Base-by-base conservation (phyloP, 1,284 basidiomycete genomes). In the Lignosus rhinocerotis region DNA sequence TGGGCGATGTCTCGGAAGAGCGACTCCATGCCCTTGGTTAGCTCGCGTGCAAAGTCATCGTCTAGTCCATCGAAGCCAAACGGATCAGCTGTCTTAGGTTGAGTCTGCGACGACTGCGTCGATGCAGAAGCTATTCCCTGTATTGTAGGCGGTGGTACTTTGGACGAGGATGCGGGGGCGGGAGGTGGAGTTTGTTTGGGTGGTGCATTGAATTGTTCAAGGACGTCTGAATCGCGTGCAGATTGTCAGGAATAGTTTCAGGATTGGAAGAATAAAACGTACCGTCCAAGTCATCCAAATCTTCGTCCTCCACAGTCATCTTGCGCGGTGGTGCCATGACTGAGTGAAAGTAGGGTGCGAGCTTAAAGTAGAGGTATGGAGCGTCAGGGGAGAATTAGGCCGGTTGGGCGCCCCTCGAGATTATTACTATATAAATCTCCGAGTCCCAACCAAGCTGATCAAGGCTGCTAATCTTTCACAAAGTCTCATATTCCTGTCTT, bases 21-120 rank as follows among this genome's bases (percentile, higher is more conserved):
- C n/a, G 78, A 78, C 70, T 94, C 92, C 94, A 98, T 96, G 33
- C 86, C 90, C 68, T 83, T 80, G 6, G 88, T 85, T 45, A 97
- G 79, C 69, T 92, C 87, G 42, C 81, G 79, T 43, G 89, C 85
- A 68, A 94, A 93, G 52, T 87, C 70, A 55, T 79, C 63, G 46
- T 69, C 72, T 44, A 78, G 73, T 42, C 78, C 77, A 70, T 67
- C 67, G 36, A 39, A n/a, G 5, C 36, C 36, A 74, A 71, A 59
- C 66, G 55, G 69, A n/a, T 58, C 56, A 42, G 48, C 32, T 38
- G 54, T 57, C 6, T 72, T 64, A 62, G 73, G 55, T 19, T 75
- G 67, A 21, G 61, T 36, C 17, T 68, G 63, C 11, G 72, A 46
- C n/a, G 44, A 36, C 9, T 59, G 41, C 31, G 57, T 59, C 2